Evolutionary conservation across 768 basidiomycete species (phyloP).

Genomic region (Amanita pallidorosea): DNA sequence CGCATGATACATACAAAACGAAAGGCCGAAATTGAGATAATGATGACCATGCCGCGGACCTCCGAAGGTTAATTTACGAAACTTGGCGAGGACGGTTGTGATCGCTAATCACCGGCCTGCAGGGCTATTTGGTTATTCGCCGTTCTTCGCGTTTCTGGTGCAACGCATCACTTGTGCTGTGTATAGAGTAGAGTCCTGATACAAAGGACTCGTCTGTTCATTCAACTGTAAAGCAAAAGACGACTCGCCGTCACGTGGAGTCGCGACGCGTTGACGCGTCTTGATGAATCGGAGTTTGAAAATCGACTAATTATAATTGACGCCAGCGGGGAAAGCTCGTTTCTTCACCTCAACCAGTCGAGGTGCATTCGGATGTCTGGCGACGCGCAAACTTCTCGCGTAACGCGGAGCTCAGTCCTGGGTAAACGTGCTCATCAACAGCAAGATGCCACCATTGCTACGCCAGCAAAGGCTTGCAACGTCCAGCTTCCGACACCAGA

Average conservation of each 20-base stretch:
- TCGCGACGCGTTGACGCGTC: slow-evolving; percentile 28
- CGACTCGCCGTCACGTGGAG: slow-evolving; percentile 23
- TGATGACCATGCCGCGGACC: slow-evolving; percentile 14
- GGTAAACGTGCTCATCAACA: slow-evolving; percentile 39
- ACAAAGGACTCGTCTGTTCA: neutral
- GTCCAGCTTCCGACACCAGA: slow-evolving; percentile 49
- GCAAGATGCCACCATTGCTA: slow-evolving; percentile 17
- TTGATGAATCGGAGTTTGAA: slow-evolving; percentile 30
- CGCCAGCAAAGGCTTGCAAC: slow-evolving; percentile 15
- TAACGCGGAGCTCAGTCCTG: slow-evolving; percentile 36
- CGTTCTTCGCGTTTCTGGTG: neutral
- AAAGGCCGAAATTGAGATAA: slow-evolving; percentile 88
- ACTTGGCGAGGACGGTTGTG: neutral
- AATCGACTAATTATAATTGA: slow-evolving; percentile 14
- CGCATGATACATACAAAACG: slow-evolving; percentile 72
- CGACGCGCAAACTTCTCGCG: slow-evolving; percentile 31
- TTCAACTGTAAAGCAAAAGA: no score
- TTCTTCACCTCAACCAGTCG: slow-evolving; percentile 7
- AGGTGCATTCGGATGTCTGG: slow-evolving; percentile 1
- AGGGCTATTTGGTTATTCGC: neutral
- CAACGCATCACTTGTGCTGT: neutral
- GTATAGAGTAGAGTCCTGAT: neutral
- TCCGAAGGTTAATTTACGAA: slow-evolving; percentile 1
- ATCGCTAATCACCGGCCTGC: neutral
- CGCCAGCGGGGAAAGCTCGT: neutral